Evolutionary conservation across 441 rosid species (phyloP).

Genomic region (Gossypium aridum): DNA sequence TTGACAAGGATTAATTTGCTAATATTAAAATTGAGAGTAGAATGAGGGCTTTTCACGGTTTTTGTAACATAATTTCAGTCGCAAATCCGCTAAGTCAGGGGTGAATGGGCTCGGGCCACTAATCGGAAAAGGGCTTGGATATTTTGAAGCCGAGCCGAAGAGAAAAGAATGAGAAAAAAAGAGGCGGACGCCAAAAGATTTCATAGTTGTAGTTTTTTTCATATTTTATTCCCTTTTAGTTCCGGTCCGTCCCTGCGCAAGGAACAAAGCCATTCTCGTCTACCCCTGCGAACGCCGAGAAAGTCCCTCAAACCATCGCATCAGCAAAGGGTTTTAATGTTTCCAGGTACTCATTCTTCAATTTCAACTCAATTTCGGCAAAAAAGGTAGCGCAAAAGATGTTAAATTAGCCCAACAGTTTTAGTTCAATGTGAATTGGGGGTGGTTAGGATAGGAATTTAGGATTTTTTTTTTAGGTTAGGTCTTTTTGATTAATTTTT

Average conservation of each 20-base stretch:
- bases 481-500: neutral
- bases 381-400: neutral
- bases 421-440: conserved; percentile 8
- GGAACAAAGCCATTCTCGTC: conserved; percentile 1
- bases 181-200: conserved; percentile 24
- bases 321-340: neutral
- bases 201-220: neutral
- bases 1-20: no score
- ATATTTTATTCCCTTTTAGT: neutral
- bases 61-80: neutral
- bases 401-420: neutral
- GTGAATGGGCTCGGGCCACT: neutral
- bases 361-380: conserved; percentile 2
- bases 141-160: conserved; percentile 14
- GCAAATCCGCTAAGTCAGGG: neutral
- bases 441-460: neutral
- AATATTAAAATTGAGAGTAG: no score
- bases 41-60: no score
- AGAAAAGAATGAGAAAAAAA: neutral
- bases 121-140: conserved; percentile 1
- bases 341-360: conserved; percentile 13
- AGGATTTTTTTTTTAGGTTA: conserved; percentile 1
- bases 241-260: conserved; percentile 16
- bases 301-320: neutral
- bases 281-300: neutral